Conservation (phyloP, 306 rosid genomes). For the Vachellia pachyceras region DNA sequence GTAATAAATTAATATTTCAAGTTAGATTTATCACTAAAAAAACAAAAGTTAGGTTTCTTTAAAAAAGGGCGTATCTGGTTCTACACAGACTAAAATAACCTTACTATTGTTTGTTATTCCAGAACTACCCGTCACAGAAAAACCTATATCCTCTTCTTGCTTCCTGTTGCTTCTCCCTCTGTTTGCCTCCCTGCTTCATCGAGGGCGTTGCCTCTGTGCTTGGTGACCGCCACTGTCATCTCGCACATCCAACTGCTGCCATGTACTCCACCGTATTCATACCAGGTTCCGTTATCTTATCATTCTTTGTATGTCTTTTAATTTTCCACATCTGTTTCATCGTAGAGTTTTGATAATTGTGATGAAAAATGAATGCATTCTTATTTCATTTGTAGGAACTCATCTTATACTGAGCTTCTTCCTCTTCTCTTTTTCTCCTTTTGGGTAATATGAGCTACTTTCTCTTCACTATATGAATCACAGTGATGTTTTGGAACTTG, state of each 20-base stretch:
- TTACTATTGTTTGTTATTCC: background rate
- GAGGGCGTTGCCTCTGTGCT: background rate
- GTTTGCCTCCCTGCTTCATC: background rate
- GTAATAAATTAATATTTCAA: too few species aligned
- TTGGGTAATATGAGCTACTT: background rate
- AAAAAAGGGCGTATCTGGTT: too few species aligned
- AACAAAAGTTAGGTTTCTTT: too few species aligned
- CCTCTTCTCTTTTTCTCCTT: background rate
- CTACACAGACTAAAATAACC: too few species aligned
- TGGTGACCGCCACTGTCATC: background rate
- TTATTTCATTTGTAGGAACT: constrained; percentile 24
- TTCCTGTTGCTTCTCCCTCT: accelerated
- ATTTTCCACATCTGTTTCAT: background rate
- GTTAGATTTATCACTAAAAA: too few species aligned
- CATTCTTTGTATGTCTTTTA: background rate
- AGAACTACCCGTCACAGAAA: background rate
- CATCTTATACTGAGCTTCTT: constrained; percentile 11
- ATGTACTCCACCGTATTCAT: background rate
- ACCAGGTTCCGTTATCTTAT: background rate
- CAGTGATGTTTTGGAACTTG: constrained; percentile 3
- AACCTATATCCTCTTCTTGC: background rate
- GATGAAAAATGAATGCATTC: constrained; percentile 32
- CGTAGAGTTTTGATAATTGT: background rate
- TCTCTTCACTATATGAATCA: background rate
- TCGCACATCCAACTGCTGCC: background rate